phyloP scores from a whole-genome alignment of 2,329 filamentous ascomycete species.

The Penicillium nordicum region DNA sequence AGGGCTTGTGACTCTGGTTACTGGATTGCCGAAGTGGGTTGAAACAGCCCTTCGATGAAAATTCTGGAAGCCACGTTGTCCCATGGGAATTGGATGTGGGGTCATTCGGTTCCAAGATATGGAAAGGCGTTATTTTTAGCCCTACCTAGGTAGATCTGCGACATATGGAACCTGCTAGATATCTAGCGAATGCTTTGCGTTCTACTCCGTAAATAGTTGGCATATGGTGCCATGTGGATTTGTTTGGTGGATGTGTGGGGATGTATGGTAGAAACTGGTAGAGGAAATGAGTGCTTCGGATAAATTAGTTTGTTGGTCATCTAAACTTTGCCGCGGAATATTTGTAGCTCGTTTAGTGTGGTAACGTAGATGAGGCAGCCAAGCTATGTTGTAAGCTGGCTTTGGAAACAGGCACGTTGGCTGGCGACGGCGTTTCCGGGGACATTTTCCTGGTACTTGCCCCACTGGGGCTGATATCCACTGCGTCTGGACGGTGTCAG shows the following conservation, averaged over 20 bases:
- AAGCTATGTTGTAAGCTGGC: background rate
- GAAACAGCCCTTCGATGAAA: slow-evolving; percentile 21
- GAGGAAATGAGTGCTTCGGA: slow-evolving; percentile 1
- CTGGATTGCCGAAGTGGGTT: background rate
- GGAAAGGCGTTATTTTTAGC: slow-evolving; percentile 26
- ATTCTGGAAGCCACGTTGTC: slow-evolving; percentile 32
- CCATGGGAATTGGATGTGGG: slow-evolving; percentile 2
- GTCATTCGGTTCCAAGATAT: background rate
- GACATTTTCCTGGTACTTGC: background rate
- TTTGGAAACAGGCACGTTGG: background rate
- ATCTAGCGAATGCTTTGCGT: background rate
- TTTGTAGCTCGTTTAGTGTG: background rate
- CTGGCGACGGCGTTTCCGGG: background rate
- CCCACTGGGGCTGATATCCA: slow-evolving; percentile 1
- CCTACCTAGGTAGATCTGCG: slow-evolving; percentile 13
- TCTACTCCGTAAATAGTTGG: background rate
- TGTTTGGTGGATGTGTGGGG: background rate
- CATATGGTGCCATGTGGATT: background rate
- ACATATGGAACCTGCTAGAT: background rate
- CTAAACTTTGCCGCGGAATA: background rate
- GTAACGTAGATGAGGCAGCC: background rate
- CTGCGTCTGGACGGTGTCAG: background rate
- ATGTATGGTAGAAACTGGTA: background rate
- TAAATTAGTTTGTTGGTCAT: background rate
- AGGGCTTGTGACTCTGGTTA: background rate